Evolutionary conservation across 179 eudicot genomes (phyloP).

Genomic region (Corrigiola litoralis): DNA sequence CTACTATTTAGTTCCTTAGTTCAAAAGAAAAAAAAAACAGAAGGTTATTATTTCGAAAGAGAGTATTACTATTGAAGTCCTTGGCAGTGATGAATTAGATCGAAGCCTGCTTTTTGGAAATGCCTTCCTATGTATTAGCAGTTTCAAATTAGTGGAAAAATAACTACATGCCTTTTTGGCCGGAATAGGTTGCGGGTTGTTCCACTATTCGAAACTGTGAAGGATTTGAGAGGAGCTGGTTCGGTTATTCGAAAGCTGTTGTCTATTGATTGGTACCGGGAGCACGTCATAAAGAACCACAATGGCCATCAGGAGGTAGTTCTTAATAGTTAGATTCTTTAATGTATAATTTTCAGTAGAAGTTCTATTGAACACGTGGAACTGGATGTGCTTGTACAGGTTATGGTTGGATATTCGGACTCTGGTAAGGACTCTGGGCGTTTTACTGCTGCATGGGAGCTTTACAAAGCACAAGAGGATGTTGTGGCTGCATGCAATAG

Average conservation of each 20-base stretch:
- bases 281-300: slow-evolving; percentile 76
- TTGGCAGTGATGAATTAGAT: neutral
- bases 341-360: neutral
- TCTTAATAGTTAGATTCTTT: neutral
- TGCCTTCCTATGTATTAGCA: neutral
- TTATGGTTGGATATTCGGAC: slow-evolving; percentile 97
- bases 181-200: slow-evolving; percentile 68
- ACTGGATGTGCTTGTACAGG: slow-evolving; percentile 38
- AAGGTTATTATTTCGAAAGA: too few relatives aligned
- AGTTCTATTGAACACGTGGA: neutral
- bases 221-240: slow-evolving; percentile 83
- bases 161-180: slow-evolving; percentile 3
- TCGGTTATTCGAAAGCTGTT: slow-evolving; percentile 65
- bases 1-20: too few relatives aligned
- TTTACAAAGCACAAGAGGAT: slow-evolving; percentile 92
- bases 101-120: neutral
- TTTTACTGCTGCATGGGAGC: slow-evolving; percentile 95
- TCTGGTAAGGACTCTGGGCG: slow-evolving; percentile 96
- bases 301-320: slow-evolving; percentile 87
- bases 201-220: slow-evolving; percentile 91
- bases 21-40: too few relatives aligned
- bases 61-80: too few relatives aligned
- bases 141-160: neutral
- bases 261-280: slow-evolving; percentile 84
- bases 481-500: slow-evolving; percentile 89